Percentiles rank a stretch among this genome's conserved stretches.
These are phyloP conservation scores for Lyophyllum semitale DNA, from an alignment of 768 basidiomycete species.

Conservation along the genomic window DNA sequence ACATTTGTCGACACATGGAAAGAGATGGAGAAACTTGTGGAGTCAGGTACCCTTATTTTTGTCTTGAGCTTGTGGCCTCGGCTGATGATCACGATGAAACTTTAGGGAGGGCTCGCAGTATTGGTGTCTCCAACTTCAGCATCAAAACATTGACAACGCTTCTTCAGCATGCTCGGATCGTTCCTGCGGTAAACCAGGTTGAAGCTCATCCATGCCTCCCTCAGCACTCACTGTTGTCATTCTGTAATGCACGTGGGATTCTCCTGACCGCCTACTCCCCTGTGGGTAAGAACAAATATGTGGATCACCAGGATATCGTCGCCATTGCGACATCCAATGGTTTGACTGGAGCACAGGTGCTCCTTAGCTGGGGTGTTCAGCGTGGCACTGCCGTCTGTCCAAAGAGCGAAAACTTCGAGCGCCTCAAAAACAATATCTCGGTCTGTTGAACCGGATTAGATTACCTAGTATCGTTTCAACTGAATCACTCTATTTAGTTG, in stretches of 20 bases:
- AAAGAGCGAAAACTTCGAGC: conserved; percentile 43
- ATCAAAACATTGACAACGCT: conserved; percentile 39
- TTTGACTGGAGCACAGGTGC: conserved; percentile 43
- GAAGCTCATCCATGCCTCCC: conserved; percentile 50
- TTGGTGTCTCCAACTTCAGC: conserved; percentile 57
- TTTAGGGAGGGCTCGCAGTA: conserved; percentile 34
- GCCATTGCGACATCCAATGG: conserved; percentile 28
- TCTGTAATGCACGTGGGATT: conserved; percentile 44
- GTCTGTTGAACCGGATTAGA: conserved; percentile 24
- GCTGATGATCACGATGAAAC: not conserved
- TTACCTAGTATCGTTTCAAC: not conserved
- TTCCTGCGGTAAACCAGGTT: conserved; percentile 42
- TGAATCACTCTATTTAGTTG: conserved; percentile 24
- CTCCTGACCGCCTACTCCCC: conserved; percentile 49
- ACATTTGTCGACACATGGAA: conserved; percentile 41
- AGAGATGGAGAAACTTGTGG: conserved; percentile 39
- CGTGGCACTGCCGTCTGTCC: conserved; percentile 55
- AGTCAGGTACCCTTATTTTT: conserved; percentile 26
- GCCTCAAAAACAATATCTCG: conserved; percentile 45
- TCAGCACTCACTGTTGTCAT: conserved; percentile 41
- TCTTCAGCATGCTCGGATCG: conserved; percentile 35
- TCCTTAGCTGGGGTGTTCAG: conserved; percentile 61
- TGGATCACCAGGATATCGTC: conserved; percentile 25
- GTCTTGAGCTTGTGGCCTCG: not conserved
- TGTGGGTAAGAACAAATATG: conserved; percentile 30